Evolutionary conservation across 1,284 basidiomycete genomes (phyloP), one percentile per base, ranked within the genome.

Genomic region (Naganishia albida): DNA sequence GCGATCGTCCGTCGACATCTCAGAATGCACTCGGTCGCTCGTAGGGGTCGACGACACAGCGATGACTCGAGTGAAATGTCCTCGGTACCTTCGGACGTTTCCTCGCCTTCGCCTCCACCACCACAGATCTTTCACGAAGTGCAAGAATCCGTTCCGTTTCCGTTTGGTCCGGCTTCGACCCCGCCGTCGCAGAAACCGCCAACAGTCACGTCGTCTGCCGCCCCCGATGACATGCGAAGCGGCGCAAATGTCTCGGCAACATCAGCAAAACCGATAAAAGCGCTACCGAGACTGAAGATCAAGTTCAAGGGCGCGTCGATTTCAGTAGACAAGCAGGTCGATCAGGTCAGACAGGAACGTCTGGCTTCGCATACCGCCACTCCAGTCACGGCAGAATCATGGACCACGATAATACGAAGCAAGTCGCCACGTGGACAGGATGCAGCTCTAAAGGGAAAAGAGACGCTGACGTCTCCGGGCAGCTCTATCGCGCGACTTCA

Each of bases 101-200:
- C 62, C 7, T 54, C 62, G 30, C 51, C 51, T 15, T 48, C 46
- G 7, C 62, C 62, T 1, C 57, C 57, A 26, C 57, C 57, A 39
- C 46, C 57, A 7, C 57, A 60, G 23, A 60, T 60, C 30, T 60
- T 60, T 25, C 57, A 60, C 57, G 57, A 60, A 13, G 57, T 60
- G 13, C 57, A 60, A 34, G 57, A 60, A 50, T 60, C 57, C 16
- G 57, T 60, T 15, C 57, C 57, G 13, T 60, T 60, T 38, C 57
- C 57, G 7, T 50, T 50, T 16, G 4, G 8, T 30, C 42, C n/a
- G 42, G 13, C 42, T 15, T 20, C 42, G 16, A 7, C 13, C 13
- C 7, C 16, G 20, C 23, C 46, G 20, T 20, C 18, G 10, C n/a
- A 48, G 18, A 48, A 20, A n/a, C 23, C 46, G 46, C 18, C 18